Percentiles rank a stretch among this genome's conserved stretches.
phyloP scores from a whole-genome alignment of 805 yeast genomes.

The Teunomyces gatunensis region DNA sequence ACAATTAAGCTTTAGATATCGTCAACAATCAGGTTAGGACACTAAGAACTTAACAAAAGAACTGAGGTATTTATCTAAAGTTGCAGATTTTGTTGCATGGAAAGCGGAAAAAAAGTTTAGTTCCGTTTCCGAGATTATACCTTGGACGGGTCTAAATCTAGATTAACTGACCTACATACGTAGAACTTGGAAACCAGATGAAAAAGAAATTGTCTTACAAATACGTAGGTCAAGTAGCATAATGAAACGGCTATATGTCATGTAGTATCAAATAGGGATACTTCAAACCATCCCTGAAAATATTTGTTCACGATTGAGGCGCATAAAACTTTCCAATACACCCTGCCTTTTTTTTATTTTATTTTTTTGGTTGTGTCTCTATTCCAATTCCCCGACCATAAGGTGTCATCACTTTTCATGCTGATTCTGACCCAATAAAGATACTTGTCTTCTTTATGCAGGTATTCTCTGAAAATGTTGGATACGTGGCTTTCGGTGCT shows the following conservation, averaged over 20 bases:
- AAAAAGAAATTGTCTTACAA: neutral
- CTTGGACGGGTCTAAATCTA: neutral
- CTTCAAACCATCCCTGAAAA: neutral
- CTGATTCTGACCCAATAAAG: slow-evolving; percentile 2
- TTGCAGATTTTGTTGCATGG: neutral
- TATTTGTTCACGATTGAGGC: slow-evolving; percentile 2
- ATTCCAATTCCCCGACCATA: neutral
- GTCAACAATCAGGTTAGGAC: neutral
- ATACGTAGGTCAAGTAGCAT: neutral
- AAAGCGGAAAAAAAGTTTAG: neutral
- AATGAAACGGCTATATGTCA: slow-evolving; percentile 1
- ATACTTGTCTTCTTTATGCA: neutral
- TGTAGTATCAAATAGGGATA: neutral
- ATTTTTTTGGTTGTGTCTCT: neutral
- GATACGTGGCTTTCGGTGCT: neutral
- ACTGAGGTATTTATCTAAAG: slow-evolving; percentile 1
- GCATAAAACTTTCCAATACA: neutral
- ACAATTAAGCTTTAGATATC: slow-evolving; percentile 1
- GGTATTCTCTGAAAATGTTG: neutral
- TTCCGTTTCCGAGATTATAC: slow-evolving; percentile 1
- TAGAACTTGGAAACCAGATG: neutral
- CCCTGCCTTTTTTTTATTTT: neutral
- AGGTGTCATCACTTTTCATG: slow-evolving; percentile 3
- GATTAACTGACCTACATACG: neutral
- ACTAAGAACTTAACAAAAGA: neutral